Evolutionary conservation across 805 yeast species (phyloP), one percentile per base, ranked within the genome.

Genomic region (Lachancea meyersii): DNA sequence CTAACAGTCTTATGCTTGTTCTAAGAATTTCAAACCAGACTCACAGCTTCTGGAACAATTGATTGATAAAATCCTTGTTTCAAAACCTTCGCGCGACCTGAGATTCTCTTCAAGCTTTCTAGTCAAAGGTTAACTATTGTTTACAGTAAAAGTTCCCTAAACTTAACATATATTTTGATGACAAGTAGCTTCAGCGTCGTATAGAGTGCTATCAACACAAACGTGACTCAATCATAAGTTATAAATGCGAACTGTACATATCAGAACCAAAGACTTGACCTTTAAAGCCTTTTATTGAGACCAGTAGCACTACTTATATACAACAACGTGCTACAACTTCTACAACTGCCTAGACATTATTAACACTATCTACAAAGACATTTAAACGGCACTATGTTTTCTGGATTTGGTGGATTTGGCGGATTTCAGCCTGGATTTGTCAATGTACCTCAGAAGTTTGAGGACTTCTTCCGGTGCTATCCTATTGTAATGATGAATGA

Each of bases 401-500:
- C 72, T 9, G 61, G 68, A 10, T 67, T 68, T 43, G 58, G 57
- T 24, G 53, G 60, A 20, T 43, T 48, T 46, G 49, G 52, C 23
- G 42, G 37, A 2, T 39, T 32, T 22, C 46, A 51, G 28, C 48
- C 47, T 9, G 56, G 57, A 1, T 64, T 60, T 47, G 61, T 51
- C 1, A 54, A 54, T 31, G 39, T 66, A 4, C 65, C 71, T n/a
- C 72, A 67, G 44, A 60, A 55, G 30, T 93, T 88, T 65, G 88
- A 85, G 53, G 96, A 88, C 49, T 85, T 76, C 63, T 93, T 86
- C 69, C 75, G 99, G 56, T 83, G 96, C 58, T 93, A 88, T 61
- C 97, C 98, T 2, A 77, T 91, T 24, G 72, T 83, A 1, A 85
- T 85, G 87, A 85, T 91, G 94, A 82, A 88, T 11, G 95, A 81